phyloP scores from a whole-genome alignment of 2,329 filamentous ascomycete genomes.

The Ophiostoma perfectum region DNA sequence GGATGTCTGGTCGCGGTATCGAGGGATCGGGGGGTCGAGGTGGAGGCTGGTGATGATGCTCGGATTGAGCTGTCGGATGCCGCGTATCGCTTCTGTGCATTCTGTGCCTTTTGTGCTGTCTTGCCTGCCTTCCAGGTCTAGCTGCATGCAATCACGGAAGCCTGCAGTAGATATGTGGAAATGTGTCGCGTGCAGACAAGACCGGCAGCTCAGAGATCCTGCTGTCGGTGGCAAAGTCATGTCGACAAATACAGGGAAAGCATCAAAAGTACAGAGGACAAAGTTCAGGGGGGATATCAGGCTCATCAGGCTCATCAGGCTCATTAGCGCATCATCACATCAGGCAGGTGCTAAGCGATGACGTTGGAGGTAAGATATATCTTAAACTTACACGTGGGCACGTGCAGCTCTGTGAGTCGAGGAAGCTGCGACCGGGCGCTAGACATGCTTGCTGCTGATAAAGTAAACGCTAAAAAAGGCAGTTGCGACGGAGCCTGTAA shows the following conservation, averaged over 20 bases:
- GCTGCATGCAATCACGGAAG: not conserved
- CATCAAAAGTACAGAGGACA: not conserved
- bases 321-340: not conserved
- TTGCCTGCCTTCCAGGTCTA: too few species aligned
- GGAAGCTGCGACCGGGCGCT: not conserved
- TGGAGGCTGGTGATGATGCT: not conserved
- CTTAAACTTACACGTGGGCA: conserved; percentile 17
- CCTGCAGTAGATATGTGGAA: conserved; percentile 1
- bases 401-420: conserved; percentile 17
- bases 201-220: not conserved
- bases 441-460: too few species aligned
- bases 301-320: not conserved
- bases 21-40: not conserved
- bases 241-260: not conserved
- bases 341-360: not conserved
- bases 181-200: conserved; percentile 5
- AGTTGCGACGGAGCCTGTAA: not conserved
- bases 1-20: not conserved
- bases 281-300: not conserved
- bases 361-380: not conserved
- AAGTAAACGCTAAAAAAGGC: not conserved
- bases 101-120: too few species aligned
- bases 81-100: too few species aligned
- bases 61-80: too few species aligned
- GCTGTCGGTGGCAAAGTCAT: not conserved